Percentiles rank a stretch among this genome's conserved stretches.
phyloP scores from a whole-genome alignment of 805 yeast species.

The Starmerella asiatica region DNA sequence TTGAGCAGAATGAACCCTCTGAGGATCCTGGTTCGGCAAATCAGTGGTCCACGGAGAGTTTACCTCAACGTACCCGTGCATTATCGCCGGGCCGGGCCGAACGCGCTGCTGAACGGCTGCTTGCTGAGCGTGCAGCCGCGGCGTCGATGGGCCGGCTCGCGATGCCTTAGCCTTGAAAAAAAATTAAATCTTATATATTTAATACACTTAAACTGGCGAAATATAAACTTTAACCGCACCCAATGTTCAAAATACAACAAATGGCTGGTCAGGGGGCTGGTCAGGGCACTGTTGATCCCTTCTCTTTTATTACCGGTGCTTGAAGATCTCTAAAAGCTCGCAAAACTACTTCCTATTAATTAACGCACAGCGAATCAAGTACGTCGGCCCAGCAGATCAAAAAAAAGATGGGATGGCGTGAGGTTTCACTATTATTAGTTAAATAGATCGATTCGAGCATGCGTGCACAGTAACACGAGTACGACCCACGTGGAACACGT shows the following conservation, averaged over 20 bases:
- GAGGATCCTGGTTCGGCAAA: too few species aligned
- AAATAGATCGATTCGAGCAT: too few species aligned
- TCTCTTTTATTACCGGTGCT: neutral
- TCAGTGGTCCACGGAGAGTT: too few species aligned
- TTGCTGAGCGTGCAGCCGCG: slow-evolving; percentile 13
- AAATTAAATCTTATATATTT: neutral
- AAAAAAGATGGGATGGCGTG: too few species aligned
- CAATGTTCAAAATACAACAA: neutral
- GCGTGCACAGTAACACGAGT: too few species aligned
- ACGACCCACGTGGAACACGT: too few species aligned
- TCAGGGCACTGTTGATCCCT: too few species aligned
- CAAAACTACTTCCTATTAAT: too few species aligned
- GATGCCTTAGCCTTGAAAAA: neutral
- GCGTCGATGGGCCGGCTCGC: slow-evolving; percentile 1
- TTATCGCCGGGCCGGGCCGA: slow-evolving; percentile 13
- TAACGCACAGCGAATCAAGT: too few species aligned
- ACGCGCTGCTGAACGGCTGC: slow-evolving; percentile 10
- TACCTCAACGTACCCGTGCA: neutral
- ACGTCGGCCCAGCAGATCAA: too few species aligned
- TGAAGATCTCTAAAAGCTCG: neutral
- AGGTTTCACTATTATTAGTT: too few species aligned
- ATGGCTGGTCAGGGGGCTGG: too few species aligned
- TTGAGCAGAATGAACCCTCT: slow-evolving; percentile 6
- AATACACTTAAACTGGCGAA: neutral
- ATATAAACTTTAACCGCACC: neutral